A percentile compares a stretch with the other conserved stretches of the same genome.
phyloP scores from a whole-genome alignment of 495 filamentous ascomycete genomes.

The Venustampulla echinocandica region DNA sequence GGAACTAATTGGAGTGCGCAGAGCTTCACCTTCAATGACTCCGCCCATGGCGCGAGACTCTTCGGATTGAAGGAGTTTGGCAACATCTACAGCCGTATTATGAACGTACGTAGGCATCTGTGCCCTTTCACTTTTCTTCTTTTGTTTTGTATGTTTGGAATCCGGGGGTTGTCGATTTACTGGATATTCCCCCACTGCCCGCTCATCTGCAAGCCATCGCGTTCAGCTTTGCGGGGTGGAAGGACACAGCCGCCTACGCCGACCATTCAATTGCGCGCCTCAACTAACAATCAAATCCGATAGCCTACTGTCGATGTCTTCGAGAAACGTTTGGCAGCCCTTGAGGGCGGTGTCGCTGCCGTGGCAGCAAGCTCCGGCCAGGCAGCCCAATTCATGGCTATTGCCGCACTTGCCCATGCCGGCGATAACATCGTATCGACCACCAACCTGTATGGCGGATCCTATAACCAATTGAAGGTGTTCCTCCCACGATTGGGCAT shows the following conservation, averaged over 20 bases:
- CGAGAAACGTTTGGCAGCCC: conserved; percentile 91
- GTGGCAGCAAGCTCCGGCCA: conserved; percentile 87
- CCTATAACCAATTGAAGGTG: conserved; percentile 98
- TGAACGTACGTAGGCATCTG: conserved; percentile 69
- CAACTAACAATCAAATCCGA: neutral
- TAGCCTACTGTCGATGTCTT: conserved; percentile 96
- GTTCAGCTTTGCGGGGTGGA: neutral
- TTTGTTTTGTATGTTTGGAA: neutral
- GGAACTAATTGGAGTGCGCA: conserved; percentile 25
- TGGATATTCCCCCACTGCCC: neutral
- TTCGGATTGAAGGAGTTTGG: conserved; percentile 98
- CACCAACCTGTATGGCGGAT: conserved; percentile 89
- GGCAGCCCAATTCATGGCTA: conserved; percentile 88
- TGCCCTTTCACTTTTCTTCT: neutral
- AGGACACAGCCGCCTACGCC: neutral
- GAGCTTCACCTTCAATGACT: conserved; percentile 95
- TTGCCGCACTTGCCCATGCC: conserved; percentile 69
- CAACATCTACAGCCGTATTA: conserved; percentile 97
- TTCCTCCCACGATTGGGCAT: conserved; percentile 81
- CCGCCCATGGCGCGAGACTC: conserved; percentile 88
- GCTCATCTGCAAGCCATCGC: neutral
- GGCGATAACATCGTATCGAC: conserved; percentile 97
- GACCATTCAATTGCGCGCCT: neutral
- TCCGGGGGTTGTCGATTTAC: neutral
- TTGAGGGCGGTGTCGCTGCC: conserved; percentile 90